Evolutionary conservation across 805 yeast genomes (phyloP), one percentile per base, ranked within the genome.

Genomic region (Blastobotrys terrestris): DNA sequence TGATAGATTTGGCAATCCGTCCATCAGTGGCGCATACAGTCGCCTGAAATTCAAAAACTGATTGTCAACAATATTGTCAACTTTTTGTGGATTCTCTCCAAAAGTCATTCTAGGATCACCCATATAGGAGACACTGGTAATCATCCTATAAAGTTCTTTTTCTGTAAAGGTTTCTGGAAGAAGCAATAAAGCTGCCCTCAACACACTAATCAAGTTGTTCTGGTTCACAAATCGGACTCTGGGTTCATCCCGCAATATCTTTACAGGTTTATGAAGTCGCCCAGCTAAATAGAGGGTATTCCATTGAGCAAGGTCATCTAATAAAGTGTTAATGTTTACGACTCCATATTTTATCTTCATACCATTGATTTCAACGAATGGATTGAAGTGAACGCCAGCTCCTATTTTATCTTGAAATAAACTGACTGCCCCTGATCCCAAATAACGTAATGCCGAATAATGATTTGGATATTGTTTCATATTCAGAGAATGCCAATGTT

Each of bases 331-430:
- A 57, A 79, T 74, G 3, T 88, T 81, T 1, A 90, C 84, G 11
- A 90, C 84, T 13, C 99, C 99, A 64, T 94, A 94, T 65, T 94
- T 94, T 45, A 92, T 79, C 49, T 78, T 66, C 39, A 73, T 68
- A 7, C 81, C 79, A 51, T 77, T 74, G 51, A 90, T 74, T 45
- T 78, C 75, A 4, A 87, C 89, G 67, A 78, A 94, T 2, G 99
- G 98, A 64, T 94, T 94, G 74, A 88, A 94, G 67, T 92, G 94
- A 2, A 92, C 85, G 5, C 97, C 97, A 0, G 96, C 94, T 1
- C 96, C 97, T 16, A 78, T 58, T 2, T 54, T 48, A 39, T 80
- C 77, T 64, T 85, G 90, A 15, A 85, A 77, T 54, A 67, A 69
- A 2, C 83, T 71, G 6, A 87, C 76, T 1, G 77, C 72, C 13